Base-by-base conservation (phyloP, 306 rosid species). In the Castanea crenata region DNA sequence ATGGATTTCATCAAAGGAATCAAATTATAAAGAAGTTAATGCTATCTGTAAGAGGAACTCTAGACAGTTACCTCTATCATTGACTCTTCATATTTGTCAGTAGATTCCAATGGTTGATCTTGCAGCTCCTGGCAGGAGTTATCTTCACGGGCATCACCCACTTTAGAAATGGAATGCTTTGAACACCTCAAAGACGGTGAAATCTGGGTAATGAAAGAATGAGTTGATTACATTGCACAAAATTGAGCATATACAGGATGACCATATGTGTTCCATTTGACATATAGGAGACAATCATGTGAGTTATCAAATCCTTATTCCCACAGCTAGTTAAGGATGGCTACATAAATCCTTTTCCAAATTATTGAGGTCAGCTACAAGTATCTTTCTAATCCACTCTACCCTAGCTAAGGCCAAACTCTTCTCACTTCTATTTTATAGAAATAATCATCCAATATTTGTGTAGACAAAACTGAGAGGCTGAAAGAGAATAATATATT, bases 11-110 rank as follows among this genome's bases (percentile, higher is more conserved):
- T 55, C 21, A 12, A 49, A 11, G 15, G n/a, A 18, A 19, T 25
- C 13, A 21, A 27, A 16, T 11, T 18, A 57, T 19, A 16, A 21
- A 21, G 10, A 75, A 78, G 38, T 31, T 23, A 72, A 55, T 31
- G 51, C 65, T 38, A 59, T 68, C 61, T 59, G 27, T 32, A 44
- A 25, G 69, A 23, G 34, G 25, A 77, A 62, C 65, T 67, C 71
- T 12, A 67, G 70, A 72, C 63, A 49, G 73, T 57, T 81, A 88
- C 90, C 92, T 88, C 85, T 71, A 74, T 71, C 51, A 57, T 76
- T 15, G 82, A 81, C 69, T 73, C 85, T 70, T 32, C 41, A 12
- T 67, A 74, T 77, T 79, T 55, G 14, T 81, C 82, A 56, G 78
- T 69, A 79, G 44, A 74, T 75, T 81, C 85, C 21, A 70, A 77